phyloP scores from a whole-genome alignment of 2,329 filamentous ascomycete species.

The Talaromyces sp. region DNA sequence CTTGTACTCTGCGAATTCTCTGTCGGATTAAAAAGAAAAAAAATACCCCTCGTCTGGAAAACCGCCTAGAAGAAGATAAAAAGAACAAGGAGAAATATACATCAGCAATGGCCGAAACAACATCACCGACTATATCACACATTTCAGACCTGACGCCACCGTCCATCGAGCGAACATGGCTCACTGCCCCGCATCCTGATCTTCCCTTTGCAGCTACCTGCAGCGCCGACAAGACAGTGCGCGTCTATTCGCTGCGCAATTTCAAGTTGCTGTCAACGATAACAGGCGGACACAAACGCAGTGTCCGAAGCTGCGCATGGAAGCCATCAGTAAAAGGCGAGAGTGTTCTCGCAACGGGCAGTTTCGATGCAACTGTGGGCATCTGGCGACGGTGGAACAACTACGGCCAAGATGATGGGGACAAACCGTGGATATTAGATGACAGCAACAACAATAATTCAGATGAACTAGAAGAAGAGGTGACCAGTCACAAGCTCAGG shows the following conservation, averaged over 20 bases:
- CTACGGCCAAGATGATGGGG: conserved; percentile 20
- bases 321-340: conserved; percentile 64
- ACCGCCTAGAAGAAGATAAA: background rate
- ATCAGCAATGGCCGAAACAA: conserved; percentile 1
- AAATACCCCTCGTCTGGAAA: background rate
- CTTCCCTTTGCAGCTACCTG: conserved; percentile 86
- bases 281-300: conserved; percentile 83
- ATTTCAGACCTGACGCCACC: conserved; percentile 53
- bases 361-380: conserved; percentile 88
- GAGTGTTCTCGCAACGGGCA: conserved; percentile 82
- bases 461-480: background rate
- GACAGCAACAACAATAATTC: conserved; percentile 9
- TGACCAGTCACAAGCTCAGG: background rate
- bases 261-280: conserved; percentile 76
- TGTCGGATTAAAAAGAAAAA: background rate
- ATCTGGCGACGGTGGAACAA: conserved; percentile 64
- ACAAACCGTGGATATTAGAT: conserved; percentile 23
- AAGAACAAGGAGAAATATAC: background rate
- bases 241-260: conserved; percentile 80
- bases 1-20: background rate
- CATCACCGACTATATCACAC: conserved; percentile 27
- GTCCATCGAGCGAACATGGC: conserved; percentile 68
- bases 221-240: conserved; percentile 78
- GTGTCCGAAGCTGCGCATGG: conserved; percentile 82
- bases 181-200: conserved; percentile 76